Conservation (phyloP, 345 rosid genomes). For the Rhodamnia rubescens region DNA sequence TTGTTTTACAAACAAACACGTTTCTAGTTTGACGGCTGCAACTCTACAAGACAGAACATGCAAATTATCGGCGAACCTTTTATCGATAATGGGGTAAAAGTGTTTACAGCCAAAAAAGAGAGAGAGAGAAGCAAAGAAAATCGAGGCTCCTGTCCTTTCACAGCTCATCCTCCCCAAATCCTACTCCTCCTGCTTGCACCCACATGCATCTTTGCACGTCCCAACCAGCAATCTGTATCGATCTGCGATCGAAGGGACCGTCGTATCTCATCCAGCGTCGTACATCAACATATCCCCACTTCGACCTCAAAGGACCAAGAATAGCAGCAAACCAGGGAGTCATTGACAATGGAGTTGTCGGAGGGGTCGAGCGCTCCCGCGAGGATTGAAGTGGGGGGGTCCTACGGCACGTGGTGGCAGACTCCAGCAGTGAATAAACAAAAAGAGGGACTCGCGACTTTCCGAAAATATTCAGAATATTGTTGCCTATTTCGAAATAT, state of each 20-base stretch:
- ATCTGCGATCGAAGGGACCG: too few species aligned
- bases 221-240: not conserved
- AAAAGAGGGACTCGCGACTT: not conserved
- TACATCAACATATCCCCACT: not conserved
- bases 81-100: not conserved
- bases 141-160: not conserved
- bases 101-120: not conserved
- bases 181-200: not conserved
- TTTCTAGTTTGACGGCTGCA: not conserved
- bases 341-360: not conserved
- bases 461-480: too few species aligned
- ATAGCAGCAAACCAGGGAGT: not conserved
- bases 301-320: not conserved
- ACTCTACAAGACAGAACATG: not conserved
- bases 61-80: not conserved
- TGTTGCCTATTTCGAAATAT: too few species aligned
- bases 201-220: not conserved
- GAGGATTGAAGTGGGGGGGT: not conserved
- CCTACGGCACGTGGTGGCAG: not conserved
- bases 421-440: not conserved
- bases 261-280: not conserved
- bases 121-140: not conserved
- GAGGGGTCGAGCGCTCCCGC: too few species aligned
- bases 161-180: not conserved
- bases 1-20: not conserved